These are phyloP conservation scores for Stagonosporopsis cucurbitacearum DNA, from an alignment of 2,329 filamentous ascomycete species.

Conservation along the genomic window DNA sequence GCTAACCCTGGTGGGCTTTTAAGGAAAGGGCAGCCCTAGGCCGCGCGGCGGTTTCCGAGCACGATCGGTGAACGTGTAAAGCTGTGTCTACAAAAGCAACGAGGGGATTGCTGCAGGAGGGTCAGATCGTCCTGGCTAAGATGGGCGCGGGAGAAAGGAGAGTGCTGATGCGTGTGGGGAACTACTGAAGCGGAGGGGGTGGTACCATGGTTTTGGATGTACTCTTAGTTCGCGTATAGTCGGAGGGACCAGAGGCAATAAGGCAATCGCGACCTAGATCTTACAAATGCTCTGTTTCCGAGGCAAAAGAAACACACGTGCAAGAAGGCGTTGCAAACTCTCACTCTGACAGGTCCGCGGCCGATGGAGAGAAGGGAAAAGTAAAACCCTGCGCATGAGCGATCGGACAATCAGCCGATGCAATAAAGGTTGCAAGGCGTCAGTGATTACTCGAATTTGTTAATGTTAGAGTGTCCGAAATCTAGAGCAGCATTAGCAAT, in stretches of 20 bases:
- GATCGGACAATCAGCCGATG: slow-evolving; percentile 11
- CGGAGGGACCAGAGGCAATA: slow-evolving; percentile 2
- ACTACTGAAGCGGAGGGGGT: slow-evolving; percentile 16
- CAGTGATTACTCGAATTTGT: slow-evolving; percentile 15
- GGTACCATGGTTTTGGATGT: slow-evolving; percentile 17
- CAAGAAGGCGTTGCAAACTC: slow-evolving; percentile 1
- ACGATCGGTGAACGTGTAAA: not conserved
- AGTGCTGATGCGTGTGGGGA: slow-evolving; percentile 15
- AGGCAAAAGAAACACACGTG: slow-evolving; percentile 12
- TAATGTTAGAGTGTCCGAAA: slow-evolving; percentile 11
- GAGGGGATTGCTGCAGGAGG: not conserved
- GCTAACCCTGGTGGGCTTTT: slow-evolving; percentile 1
- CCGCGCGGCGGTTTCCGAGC: slow-evolving; percentile 4
- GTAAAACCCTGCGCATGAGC: slow-evolving; percentile 11
- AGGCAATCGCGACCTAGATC: slow-evolving; percentile 8
- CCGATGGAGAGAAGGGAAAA: slow-evolving; percentile 8
- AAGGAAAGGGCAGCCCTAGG: slow-evolving; percentile 11
- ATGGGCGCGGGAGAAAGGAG: slow-evolving; percentile 15
- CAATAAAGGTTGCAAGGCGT: slow-evolving; percentile 6
- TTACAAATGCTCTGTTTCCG: not conserved
- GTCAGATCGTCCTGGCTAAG: slow-evolving; percentile 7
- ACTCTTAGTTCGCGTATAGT: slow-evolving; percentile 10
- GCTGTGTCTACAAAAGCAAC: not conserved
- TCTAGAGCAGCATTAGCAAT: slow-evolving; percentile 22
- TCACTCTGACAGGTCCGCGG: slow-evolving; percentile 10